Percentiles rank a stretch among this genome's conserved stretches.
Evolutionary conservation across 1,284 basidiomycete species (phyloP).

Genomic region (Ganoderma resinaceum): DNA sequence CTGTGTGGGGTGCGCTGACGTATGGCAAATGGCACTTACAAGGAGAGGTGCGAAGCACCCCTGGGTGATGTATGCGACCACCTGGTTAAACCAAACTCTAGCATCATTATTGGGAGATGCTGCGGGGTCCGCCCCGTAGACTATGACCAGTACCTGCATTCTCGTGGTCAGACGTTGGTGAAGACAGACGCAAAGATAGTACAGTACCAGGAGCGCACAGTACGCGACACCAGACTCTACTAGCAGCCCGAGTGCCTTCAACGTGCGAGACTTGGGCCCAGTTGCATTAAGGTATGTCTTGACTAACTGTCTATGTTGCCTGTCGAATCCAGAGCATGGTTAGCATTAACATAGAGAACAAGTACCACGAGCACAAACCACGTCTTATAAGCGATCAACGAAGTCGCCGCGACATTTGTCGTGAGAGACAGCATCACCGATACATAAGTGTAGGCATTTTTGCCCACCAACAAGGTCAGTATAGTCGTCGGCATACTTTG

Average conservation of each 20-base stretch:
- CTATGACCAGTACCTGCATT: background rate
- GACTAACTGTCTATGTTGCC: background rate
- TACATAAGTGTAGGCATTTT: background rate
- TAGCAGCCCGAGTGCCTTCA: background rate
- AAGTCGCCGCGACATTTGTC: conserved; percentile 7
- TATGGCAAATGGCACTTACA: no score
- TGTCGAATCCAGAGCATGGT: background rate
- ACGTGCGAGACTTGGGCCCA: background rate
- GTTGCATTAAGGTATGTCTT: background rate
- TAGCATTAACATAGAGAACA: background rate
- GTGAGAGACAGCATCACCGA: background rate
- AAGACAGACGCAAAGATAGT: background rate
- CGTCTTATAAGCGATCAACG: conserved; percentile 4
- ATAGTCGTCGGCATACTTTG: background rate
- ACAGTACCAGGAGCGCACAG: background rate
- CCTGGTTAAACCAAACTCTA: background rate
- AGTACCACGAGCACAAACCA: background rate
- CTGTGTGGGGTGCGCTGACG: background rate
- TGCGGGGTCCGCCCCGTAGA: background rate
- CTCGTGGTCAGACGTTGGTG: background rate
- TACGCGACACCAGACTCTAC: background rate
- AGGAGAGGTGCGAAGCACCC: background rate
- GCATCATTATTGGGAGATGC: background rate
- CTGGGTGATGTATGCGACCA: background rate
- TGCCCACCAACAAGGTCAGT: background rate